These are phyloP conservation scores for Spirogloea muscicola DNA, from an alignment of 139 green algal genomes.

Conservation along the genomic window DNA sequence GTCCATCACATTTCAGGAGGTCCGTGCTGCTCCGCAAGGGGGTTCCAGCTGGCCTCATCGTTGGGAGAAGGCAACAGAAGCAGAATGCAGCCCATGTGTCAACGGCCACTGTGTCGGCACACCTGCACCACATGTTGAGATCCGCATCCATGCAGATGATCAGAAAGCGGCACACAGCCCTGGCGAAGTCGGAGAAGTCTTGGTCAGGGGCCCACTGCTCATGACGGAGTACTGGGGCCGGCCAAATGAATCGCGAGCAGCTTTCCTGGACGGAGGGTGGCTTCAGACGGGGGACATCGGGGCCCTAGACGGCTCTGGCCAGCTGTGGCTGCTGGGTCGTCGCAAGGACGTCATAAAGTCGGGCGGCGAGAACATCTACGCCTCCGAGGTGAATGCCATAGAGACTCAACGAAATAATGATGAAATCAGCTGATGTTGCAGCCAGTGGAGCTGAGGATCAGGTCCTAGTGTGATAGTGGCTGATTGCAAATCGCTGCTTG, in stretches of 20 bases:
- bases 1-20: constrained; percentile 22
- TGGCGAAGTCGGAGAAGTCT: constrained; percentile 44
- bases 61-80: too few relatives aligned
- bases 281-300: constrained; percentile 75
- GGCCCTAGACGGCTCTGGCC: constrained; percentile 44
- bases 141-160: neutral
- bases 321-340: constrained; percentile 75
- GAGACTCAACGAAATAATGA: too few relatives aligned
- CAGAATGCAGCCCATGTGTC: too few relatives aligned
- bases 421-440: too few relatives aligned
- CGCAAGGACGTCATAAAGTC: constrained; percentile 85
- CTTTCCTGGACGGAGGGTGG: constrained; percentile 58
- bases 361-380: constrained; percentile 84
- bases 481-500: too few relatives aligned
- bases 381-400: constrained; percentile 61
- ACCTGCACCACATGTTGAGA: constrained; percentile 4
- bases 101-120: constrained; percentile 7
- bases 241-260: constrained; percentile 38
- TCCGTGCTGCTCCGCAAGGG: constrained; percentile 9
- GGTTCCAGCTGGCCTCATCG: too few relatives aligned
- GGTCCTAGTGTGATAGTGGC: too few relatives aligned
- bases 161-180: neutral
- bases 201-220: constrained; percentile 66
- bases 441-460: too few relatives aligned
- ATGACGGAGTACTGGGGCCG: constrained; percentile 74